Evolutionary conservation across 306 rosid species (phyloP), one percentile per base, ranked within the genome.

Genomic region (Purshia tridentata): DNA sequence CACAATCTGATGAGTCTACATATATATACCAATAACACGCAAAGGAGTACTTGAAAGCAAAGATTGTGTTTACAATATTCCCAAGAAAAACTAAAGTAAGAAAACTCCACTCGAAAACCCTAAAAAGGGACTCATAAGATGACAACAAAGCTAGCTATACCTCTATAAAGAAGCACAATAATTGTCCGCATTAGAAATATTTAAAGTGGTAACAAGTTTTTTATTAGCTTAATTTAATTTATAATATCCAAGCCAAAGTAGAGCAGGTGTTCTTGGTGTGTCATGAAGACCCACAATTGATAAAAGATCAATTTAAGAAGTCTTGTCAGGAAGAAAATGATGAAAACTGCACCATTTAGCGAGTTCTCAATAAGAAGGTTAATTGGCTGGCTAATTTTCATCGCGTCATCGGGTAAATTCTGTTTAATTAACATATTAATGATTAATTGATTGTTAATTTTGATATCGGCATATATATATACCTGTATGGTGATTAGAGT

Each of bases 91-190:
- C 3, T 49, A 71, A 63, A 55, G 69, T 9, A 22, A 67, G 49
- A 56, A 35, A 74, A 40, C 76, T 59, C 76, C 64, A 70, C 45
- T 59, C 11, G 71, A 8, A 39, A 58, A 6, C 56, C 64, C 29
- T 40, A 3, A 57, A 73, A 59, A 52, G 67, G 72, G 61, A 56
- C 72, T 72, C 65, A 69, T 35, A 37, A 57, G 29, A 53, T 63
- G 73, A 63, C 46, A 54, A 63, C 46, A 49, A 72, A 55, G 73
- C 20, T 15, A 29, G 35, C 35, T 29, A 29, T 29, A 47, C 41
- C 6, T 22, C 68, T 70, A 71, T 73, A 23, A 16, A 11, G 55
- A 72, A 72, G 59, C 68, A 55, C 62, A 77, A 81, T 67, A 65
- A 65, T 75, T 51, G 70, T 67, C 67, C 61, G 72, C 78, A 69